These are phyloP conservation scores for Diaporthe batatas DNA, from an alignment of 2,329 filamentous ascomycete genomes.

Conservation along the genomic window DNA sequence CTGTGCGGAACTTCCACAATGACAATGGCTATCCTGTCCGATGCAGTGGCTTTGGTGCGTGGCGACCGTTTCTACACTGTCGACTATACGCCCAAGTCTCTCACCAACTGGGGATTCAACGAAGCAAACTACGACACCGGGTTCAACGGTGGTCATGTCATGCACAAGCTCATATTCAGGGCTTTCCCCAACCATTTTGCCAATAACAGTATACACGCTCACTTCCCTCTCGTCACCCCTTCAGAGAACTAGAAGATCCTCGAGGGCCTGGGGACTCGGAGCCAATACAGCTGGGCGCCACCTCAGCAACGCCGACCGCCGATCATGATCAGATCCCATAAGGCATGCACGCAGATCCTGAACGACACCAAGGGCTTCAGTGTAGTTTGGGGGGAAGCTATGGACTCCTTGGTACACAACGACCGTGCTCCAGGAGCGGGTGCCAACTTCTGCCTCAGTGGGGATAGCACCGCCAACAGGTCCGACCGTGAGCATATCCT, in stretches of 20 bases:
- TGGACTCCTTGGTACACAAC: slow-evolving; percentile 58
- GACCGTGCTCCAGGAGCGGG: slow-evolving; percentile 32
- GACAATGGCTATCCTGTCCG: slow-evolving; percentile 68
- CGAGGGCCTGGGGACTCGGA: slow-evolving; percentile 65
- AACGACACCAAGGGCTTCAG: slow-evolving; percentile 68
- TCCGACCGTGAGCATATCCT: neutral
- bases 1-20: slow-evolving; percentile 67
- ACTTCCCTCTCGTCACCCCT: slow-evolving; percentile 61
- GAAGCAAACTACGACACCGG: slow-evolving; percentile 55
- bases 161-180: slow-evolving; percentile 61
- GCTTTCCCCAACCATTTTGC: slow-evolving; percentile 60
- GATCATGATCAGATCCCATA: slow-evolving; percentile 66
- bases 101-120: slow-evolving; percentile 61
- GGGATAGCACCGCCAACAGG: neutral
- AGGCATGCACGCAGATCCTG: slow-evolving; percentile 62
- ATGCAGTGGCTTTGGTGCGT: slow-evolving; percentile 70
- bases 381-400: slow-evolving; percentile 68
- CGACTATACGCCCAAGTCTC: slow-evolving; percentile 57
- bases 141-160: slow-evolving; percentile 57
- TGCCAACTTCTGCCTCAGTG: slow-evolving; percentile 18
- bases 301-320: slow-evolving; percentile 60
- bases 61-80: slow-evolving; percentile 71
- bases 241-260: slow-evolving; percentile 71
- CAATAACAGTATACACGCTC: slow-evolving; percentile 71
- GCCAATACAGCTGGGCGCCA: slow-evolving; percentile 70